A percentile compares a stretch with the other conserved stretches of the same genome.
Conservation (phyloP, 2,329 filamentous ascomycete genomes). For the Alternaria panax region DNA sequence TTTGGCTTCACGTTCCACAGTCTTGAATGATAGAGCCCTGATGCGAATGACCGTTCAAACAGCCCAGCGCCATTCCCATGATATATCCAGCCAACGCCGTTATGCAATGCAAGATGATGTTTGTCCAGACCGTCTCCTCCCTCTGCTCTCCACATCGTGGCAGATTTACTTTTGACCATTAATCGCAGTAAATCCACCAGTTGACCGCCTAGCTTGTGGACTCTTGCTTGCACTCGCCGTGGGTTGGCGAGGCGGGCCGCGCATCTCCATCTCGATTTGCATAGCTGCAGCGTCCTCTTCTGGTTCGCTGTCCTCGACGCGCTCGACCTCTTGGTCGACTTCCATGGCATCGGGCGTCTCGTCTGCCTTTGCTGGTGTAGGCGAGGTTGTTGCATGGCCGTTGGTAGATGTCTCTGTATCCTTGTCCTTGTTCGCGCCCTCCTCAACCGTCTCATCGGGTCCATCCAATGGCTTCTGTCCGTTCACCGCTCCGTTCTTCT, state of each 20-base stretch:
- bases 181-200: slow-evolving; percentile 44
- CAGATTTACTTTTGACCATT: slow-evolving; percentile 31
- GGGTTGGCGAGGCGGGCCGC: slow-evolving; percentile 31
- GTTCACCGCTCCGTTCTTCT: slow-evolving; percentile 1
- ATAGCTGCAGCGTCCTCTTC: slow-evolving; percentile 45
- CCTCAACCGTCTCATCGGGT: slow-evolving; percentile 3
- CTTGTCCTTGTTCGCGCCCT: neutral
- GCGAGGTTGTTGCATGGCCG: neutral
- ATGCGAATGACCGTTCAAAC: neutral
- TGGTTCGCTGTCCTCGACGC: slow-evolving; percentile 31
- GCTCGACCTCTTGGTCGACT: slow-evolving; percentile 13
- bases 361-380: neutral
- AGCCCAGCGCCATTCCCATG: neutral
- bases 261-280: slow-evolving; percentile 53
- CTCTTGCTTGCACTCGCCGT: slow-evolving; percentile 8
- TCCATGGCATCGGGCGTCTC: slow-evolving; percentile 20
- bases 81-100: slow-evolving; percentile 12
- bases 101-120: slow-evolving; percentile 14
- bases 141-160: neutral
- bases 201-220: slow-evolving; percentile 23
- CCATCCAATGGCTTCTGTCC: slow-evolving; percentile 6
- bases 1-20: neutral
- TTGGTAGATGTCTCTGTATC: slow-evolving; percentile 2
- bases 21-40: neutral
- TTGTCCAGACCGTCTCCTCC: neutral